Evolutionary conservation across 257 asterid species (phyloP), one percentile per base, ranked within the genome.

Genomic region (Marsdenia floribunda): DNA sequence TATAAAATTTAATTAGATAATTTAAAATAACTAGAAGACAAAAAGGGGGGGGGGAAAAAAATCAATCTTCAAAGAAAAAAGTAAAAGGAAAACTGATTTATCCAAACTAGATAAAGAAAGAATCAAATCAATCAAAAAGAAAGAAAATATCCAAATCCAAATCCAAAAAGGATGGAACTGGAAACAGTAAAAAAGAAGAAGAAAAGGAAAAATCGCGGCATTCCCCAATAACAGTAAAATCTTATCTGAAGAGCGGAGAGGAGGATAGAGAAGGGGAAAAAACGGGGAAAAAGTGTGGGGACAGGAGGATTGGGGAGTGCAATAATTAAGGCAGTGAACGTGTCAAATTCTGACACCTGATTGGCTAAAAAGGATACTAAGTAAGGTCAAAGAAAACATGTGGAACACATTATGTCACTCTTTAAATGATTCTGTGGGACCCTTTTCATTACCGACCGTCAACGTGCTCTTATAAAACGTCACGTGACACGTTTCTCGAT

Each of bases 401-500:
- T 65, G 75, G 59, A 65, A 55, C 35, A 46, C 70, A 35, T 69
- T 2, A 2, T 49, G 50, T 55, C 16, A 44, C 29, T 49, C 50
- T 13, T 33, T 26, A 72, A 68, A 67, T 72, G 73, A 76, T 76
- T 80, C 76, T 33, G 73, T 68, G 76, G 76, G 83, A 59, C 75
- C 73, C 35, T 2, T 16, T 14, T 68, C 38, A 59, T 37, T 60
- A 35, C 59, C 35, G 44, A 15, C 80, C 72, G 60, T 71, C 8
- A 0, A 63, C 35, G 49, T 64, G 16, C 26, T 74, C 60, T 19
- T 50, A 14, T 29, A 13, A 3, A 40, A 53, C 42, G 46, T 53
- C 74, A 70, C 74, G 76, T 71, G 79, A 50, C 64, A 68, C 68
- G 13, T 46, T 70, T 22, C 5, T 61, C 64, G 46, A 37, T 5